These are phyloP conservation scores for Exutisphaerella laricina DNA, from an alignment of 2,329 filamentous ascomycete genomes.

Conservation along the genomic window DNA sequence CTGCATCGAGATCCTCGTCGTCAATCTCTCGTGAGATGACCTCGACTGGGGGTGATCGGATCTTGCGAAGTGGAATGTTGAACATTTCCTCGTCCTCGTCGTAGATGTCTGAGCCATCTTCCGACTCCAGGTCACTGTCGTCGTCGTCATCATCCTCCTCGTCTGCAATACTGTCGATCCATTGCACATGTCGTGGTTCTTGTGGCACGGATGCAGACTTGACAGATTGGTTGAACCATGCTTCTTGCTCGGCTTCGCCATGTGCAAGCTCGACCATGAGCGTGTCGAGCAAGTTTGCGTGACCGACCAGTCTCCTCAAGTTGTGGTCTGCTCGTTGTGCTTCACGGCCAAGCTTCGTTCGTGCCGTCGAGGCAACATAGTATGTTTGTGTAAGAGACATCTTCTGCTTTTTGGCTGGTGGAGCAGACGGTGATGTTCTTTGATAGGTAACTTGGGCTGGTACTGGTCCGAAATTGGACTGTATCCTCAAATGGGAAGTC, in stretches of 20 bases:
- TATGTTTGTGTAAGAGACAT: slow-evolving; percentile 99
- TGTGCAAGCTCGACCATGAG: slow-evolving; percentile 89
- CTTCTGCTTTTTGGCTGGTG: slow-evolving; percentile 60
- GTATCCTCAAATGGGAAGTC: slow-evolving; percentile 47
- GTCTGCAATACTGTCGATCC: slow-evolving; percentile 74
- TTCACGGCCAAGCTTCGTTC: slow-evolving; percentile 90
- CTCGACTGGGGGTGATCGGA: slow-evolving; percentile 37
- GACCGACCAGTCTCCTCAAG: slow-evolving; percentile 89
- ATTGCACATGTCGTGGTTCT: slow-evolving; percentile 71
- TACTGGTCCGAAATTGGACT: slow-evolving; percentile 44
- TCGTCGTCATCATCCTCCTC: slow-evolving; percentile 66
- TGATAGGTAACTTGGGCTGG: slow-evolving; percentile 41
- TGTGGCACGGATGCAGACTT: slow-evolving; percentile 61
- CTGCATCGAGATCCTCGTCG: slow-evolving; percentile 35
- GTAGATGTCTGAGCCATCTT: slow-evolving; percentile 51
- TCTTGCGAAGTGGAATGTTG: slow-evolving; percentile 35
- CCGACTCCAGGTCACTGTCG: slow-evolving; percentile 45
- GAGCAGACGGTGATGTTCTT: slow-evolving; percentile 37
- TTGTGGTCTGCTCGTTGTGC: slow-evolving; percentile 88
- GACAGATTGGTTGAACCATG: slow-evolving; percentile 96
- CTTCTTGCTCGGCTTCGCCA: slow-evolving; percentile 91
- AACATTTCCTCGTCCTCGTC: slow-evolving; percentile 46
- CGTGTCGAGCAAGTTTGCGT: slow-evolving; percentile 95
- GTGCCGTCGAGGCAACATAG: slow-evolving; percentile 94
- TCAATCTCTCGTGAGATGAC: slow-evolving; percentile 41